Evolutionary conservation across 2,329 filamentous ascomycete species (phyloP), one percentile per base, ranked within the genome.

Genomic region (Alternaria gaisen): DNA sequence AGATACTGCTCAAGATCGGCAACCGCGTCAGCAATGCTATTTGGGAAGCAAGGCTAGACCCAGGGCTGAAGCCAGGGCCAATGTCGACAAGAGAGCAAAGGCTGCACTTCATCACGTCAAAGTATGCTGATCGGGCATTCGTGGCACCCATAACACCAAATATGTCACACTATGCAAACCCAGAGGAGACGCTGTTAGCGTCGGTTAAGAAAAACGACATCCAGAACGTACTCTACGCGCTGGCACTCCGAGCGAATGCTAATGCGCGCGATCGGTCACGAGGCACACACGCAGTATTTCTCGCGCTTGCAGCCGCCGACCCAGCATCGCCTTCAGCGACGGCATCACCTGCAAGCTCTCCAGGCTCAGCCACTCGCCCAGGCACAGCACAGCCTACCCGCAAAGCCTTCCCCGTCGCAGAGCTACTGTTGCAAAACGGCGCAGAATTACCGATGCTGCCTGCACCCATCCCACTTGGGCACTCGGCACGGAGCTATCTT

Each of bases 191-290:
- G 0, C 85, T 99, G 6, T 83, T 99, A 40, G 93, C 94, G 5
- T 94, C 92, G 10, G 94, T 98, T 77, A 99, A 98, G 84, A 93
- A 90, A 80, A 97, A 97, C 77, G 94, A 99, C 75, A 92, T 99
- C 56, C 91, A 95, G 73, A 91, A 93, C 65, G 93, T 97, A 24
- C 87, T 99, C 26, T 96, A 97, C 72, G 94, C 92, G 4, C 84
- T 99, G 47, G 93, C 95, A 1, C 84, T 97, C 32, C 87, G 87
- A 63, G 95, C 92, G 14, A 97, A 94, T 72, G 92, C 94, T 14
- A 99, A 99, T 72, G 67, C 75, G 7, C 73, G 76, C 46, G 95
- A 99, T 77, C 92, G 90, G 65, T 95, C 93, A 40, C 88, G 95
- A 55, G 91, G 91, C 42, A 97, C 94, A 0, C 94, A 96, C 76